phyloP scores from a whole-genome alignment of 2,329 filamentous ascomycete species.

The Massarina eburnea region DNA sequence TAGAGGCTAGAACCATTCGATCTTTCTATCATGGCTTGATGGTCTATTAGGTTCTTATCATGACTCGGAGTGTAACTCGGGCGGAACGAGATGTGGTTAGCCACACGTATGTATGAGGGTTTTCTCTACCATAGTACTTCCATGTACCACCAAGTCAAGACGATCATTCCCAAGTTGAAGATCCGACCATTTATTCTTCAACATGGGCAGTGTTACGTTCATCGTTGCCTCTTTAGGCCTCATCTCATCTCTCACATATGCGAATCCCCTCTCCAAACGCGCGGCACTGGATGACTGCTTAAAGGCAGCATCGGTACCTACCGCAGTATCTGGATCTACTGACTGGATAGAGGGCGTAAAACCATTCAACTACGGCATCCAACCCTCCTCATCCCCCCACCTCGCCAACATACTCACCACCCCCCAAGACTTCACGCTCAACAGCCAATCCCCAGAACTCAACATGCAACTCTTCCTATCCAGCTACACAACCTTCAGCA shows the following conservation, averaged over 20 bases:
- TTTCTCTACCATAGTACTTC: not conserved
- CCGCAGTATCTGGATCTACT: slow-evolving; percentile 20
- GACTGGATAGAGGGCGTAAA: slow-evolving; percentile 30
- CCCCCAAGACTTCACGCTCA: slow-evolving; percentile 26
- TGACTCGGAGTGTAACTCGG: too few relatives aligned
- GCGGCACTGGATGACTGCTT: slow-evolving; percentile 24
- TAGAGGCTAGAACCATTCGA: too few relatives aligned
- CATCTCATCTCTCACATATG: slow-evolving; percentile 8
- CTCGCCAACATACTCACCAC: slow-evolving; percentile 18
- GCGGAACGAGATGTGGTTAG: not conserved
- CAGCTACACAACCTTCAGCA: slow-evolving; percentile 18
- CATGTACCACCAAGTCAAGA: not conserved
- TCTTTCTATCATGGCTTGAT: too few relatives aligned
- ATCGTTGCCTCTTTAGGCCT: slow-evolving; percentile 15
- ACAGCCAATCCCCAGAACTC: slow-evolving; percentile 24
- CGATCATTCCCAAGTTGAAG: slow-evolving; percentile 5
- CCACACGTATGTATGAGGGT: slow-evolving; percentile 1
- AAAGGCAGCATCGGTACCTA: slow-evolving; percentile 15
- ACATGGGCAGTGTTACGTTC: slow-evolving; percentile 11
- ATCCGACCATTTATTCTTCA: not conserved
- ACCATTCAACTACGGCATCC: slow-evolving; percentile 27
- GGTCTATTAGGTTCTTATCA: too few relatives aligned
- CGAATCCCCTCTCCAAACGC: slow-evolving; percentile 13
- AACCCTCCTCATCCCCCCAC: slow-evolving; percentile 15
- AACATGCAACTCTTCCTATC: slow-evolving; percentile 30